Conservation (phyloP, 2,329 filamentous ascomycete genomes). For the Calonectria leucothoes region DNA sequence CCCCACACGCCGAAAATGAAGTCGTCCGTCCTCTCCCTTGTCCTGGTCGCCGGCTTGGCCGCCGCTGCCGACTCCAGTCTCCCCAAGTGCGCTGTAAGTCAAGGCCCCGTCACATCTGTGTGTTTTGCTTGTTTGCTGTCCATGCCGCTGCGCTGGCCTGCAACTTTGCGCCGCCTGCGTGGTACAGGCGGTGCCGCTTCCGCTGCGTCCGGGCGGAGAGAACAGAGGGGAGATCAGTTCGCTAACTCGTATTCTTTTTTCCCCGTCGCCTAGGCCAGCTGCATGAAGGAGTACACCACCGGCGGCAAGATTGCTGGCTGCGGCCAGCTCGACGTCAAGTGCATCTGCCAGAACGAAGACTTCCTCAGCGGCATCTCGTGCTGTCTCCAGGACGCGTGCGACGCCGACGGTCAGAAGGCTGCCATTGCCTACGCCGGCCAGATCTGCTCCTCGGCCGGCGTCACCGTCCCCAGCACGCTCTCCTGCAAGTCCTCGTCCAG, state of each 20-base stretch:
- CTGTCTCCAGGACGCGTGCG: constrained; percentile 52
- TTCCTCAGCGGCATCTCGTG: constrained; percentile 56
- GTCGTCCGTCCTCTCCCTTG: constrained; percentile 44
- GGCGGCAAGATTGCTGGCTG: constrained; percentile 52
- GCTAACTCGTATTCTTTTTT: constrained; percentile 13
- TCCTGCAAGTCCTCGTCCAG: constrained; percentile 45
- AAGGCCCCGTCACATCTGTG: neutral
- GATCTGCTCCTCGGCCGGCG: constrained; percentile 52
- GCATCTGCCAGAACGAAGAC: constrained; percentile 54
- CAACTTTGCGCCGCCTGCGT: neutral
- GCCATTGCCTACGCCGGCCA: constrained; percentile 52
- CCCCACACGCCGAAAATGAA: constrained; percentile 46
- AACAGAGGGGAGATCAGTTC: neutral
- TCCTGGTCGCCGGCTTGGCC: constrained; percentile 46
- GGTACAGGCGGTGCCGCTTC: neutral
- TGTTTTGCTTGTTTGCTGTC: neutral
- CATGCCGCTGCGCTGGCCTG: neutral
- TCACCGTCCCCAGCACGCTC: constrained; percentile 51
- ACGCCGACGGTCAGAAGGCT: constrained; percentile 43
- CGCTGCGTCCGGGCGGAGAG: neutral
- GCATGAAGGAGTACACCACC: constrained; percentile 48
- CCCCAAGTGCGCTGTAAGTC: constrained; percentile 54
- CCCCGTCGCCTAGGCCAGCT: constrained; percentile 41
- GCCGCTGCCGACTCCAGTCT: constrained; percentile 48
- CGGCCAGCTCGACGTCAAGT: constrained; percentile 51